These are phyloP conservation scores for Musa troglodytarum DNA, from an alignment of 176 grass and related monocot species.

Conservation along the genomic window DNA sequence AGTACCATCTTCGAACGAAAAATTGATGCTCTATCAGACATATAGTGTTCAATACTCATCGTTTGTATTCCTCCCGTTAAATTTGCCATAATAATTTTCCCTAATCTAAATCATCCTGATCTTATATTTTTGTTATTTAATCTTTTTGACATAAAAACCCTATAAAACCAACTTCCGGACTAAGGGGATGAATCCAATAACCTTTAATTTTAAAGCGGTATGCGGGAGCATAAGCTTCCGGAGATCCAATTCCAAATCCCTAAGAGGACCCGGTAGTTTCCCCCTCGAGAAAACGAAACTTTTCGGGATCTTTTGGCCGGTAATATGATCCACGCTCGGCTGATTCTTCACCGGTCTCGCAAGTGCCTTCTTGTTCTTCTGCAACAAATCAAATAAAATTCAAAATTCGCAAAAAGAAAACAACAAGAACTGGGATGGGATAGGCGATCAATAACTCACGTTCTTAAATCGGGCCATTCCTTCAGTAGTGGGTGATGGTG, in stretches of 20 bases:
- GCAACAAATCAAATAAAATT: background rate
- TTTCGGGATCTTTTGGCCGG: slow-evolving; percentile 76
- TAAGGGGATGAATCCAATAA: background rate
- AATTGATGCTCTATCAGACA: background rate
- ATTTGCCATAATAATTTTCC: background rate
- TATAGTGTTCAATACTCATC: background rate
- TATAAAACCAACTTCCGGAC: background rate
- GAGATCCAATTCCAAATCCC: slow-evolving; percentile 71
- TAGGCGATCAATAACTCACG: background rate
- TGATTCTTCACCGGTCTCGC: slow-evolving; percentile 52
- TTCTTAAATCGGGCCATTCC: slow-evolving; percentile 17
- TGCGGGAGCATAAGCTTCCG: slow-evolving; percentile 42
- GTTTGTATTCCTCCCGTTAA: background rate
- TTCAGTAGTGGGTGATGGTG: background rate
- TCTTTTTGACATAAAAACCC: background rate
- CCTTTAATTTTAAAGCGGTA: slow-evolving; percentile 42
- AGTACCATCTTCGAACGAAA: no score
- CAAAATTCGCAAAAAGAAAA: background rate
- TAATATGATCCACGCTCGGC: slow-evolving; percentile 68
- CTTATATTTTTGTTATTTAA: background rate
- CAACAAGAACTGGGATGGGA: background rate
- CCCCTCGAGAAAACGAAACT: slow-evolving; percentile 87
- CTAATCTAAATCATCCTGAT: background rate
- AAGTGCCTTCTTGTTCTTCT: slow-evolving; percentile 18
- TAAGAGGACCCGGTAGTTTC: slow-evolving; percentile 62